Base-by-base conservation (phyloP, 176 grass and related monocot genomes). In the Triticum turgidum region DNA sequence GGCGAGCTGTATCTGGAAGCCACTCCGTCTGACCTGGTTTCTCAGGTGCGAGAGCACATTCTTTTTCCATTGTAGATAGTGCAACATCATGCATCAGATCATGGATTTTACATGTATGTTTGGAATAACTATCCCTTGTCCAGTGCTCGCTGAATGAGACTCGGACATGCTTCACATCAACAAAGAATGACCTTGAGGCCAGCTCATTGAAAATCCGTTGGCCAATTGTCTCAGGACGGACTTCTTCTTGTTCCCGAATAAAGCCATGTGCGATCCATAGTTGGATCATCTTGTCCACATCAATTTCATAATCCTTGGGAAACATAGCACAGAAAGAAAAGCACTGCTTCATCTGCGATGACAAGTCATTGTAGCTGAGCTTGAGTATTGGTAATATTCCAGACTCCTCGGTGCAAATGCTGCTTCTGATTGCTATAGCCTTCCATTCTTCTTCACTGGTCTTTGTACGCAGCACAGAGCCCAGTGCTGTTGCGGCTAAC, bases 391-490 rank as follows among this genome's bases (percentile, higher is more conserved):
- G 69, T 14, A 58, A 9, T 52, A 65, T 69, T 2, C 11, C 45
- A 38, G 30, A 64, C 0, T 78, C 38, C 17, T 79, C n/a, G 0
- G 61, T 34, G 17, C 66, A 81, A 0, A 69, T 61, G 1, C 0
- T 82, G 13, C 42, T 77, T 37, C 38, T 4, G 11, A 11, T 4
- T 4, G 81, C 39, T 34, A 86, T 1, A 13, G 20, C 63, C 3
- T 7, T 11, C 84, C 88, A 90, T 10, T 90, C 84, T 25, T 59
- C 9, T 5, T n/a, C 15, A 12, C 39, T 73, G n/a, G 1, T 1
- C 79, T 87, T 90, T 4, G n/a, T 38, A 78, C 20, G 27, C 24
- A 89, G 11, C 30, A 89, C 15, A 44, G 69, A 63, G 17, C 82
- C 73, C 0, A 89, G 32, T 11, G 87, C 9, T 30, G 37, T 85